A percentile compares a stretch with the other conserved stretches of the same genome.
phyloP scores from a whole-genome alignment of 75 land plant species.

The Cryptomeria japonica region DNA sequence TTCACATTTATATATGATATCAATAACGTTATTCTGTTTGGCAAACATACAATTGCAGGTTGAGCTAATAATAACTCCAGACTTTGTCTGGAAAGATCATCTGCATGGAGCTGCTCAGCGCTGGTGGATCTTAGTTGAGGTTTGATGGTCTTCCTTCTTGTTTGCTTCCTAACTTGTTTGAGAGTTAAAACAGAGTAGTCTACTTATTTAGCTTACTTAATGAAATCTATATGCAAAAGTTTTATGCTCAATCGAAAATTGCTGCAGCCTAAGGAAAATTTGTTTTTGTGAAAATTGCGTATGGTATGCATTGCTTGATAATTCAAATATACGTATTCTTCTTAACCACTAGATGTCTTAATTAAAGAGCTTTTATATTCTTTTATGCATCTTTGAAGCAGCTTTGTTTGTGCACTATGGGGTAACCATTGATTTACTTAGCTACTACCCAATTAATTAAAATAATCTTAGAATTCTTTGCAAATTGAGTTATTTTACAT shows the following conservation, averaged over 20 bases:
- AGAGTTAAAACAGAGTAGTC: neutral
- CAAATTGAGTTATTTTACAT: too few relatives aligned
- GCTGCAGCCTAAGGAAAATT: neutral
- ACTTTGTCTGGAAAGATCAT: conserved; percentile 93
- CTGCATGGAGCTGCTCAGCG: conserved; percentile 88
- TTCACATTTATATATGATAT: neutral
- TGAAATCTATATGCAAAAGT: neutral
- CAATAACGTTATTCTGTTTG: neutral
- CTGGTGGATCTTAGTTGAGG: conserved; percentile 99
- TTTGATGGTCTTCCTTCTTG: conserved; percentile 13
- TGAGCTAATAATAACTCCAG: conserved; percentile 73
- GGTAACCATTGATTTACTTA: too few relatives aligned
- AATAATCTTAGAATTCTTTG: too few relatives aligned
- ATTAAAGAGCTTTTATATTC: too few relatives aligned
- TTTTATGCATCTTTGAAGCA: too few relatives aligned
- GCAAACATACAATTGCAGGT: conserved; percentile 44
- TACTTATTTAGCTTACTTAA: neutral
- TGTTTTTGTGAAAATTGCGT: neutral
- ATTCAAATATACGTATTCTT: neutral
- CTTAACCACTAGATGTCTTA: too few relatives aligned
- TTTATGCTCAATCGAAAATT: neutral
- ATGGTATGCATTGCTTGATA: neutral
- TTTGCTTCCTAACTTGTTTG: neutral
- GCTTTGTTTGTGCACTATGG: too few relatives aligned
- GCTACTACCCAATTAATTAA: too few relatives aligned